phyloP scores from a whole-genome alignment of 192 early-diverging fungal species.

The Entophlyctis helioformis region DNA sequence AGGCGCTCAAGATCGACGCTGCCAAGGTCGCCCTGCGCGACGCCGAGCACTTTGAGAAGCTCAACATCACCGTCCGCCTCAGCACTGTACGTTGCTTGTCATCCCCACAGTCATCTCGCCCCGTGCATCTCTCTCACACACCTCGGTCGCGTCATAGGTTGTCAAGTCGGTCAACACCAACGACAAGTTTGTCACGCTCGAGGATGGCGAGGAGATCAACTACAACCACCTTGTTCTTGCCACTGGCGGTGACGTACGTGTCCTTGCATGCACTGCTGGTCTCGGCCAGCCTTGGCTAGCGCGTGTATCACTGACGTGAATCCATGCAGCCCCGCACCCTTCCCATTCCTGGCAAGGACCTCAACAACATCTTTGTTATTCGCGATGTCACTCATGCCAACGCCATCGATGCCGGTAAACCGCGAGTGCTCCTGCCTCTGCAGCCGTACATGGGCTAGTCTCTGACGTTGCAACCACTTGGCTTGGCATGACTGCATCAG shows the following conservation, averaged over 20 bases:
- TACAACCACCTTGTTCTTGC: conserved; percentile 38
- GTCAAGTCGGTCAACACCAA: conserved; percentile 24
- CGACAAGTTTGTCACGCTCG: conserved; percentile 23
- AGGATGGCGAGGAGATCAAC: conserved; percentile 12
- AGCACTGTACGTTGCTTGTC: too few species aligned
- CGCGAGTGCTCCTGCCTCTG: too few species aligned
- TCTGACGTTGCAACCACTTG: too few species aligned
- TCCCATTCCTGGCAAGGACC: conserved; percentile 29
- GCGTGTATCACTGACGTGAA: too few species aligned
- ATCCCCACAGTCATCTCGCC: too few species aligned
- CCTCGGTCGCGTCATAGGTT: too few species aligned
- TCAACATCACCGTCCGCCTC: conserved; percentile 31
- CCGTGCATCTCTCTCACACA: too few species aligned
- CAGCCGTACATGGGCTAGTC: too few species aligned
- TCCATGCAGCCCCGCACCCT: conserved; percentile 23
- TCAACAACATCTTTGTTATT: conserved; percentile 36
- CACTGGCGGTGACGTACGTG: conserved; percentile 41
- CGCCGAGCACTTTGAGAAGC: conserved; percentile 22
- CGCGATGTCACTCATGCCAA: conserved; percentile 28
- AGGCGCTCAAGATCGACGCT: conserved; percentile 21
- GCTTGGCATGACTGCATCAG: too few species aligned
- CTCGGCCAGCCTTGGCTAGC: too few species aligned
- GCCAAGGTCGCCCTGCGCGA: conserved; percentile 27
- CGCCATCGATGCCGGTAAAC: conserved; percentile 18
- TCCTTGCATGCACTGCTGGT: too few species aligned